Percentiles rank a stretch among this genome's conserved stretches.
phyloP scores from a whole-genome alignment of 192 early-diverging fungal species.

The Kappamyces sp. region DNA sequence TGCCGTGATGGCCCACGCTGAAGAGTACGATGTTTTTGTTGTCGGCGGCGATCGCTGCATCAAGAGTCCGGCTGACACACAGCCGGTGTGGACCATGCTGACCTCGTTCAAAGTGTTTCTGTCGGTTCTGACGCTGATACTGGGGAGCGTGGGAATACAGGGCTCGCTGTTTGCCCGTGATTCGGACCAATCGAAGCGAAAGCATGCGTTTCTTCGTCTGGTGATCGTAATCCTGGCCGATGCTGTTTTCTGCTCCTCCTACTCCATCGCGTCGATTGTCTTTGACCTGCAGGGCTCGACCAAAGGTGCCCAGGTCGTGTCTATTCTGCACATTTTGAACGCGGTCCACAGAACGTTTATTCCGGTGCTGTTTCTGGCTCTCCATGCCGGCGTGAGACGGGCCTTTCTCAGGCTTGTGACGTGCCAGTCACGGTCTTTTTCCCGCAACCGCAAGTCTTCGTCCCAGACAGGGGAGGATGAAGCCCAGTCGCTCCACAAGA shows the following conservation, averaged over 20 bases:
- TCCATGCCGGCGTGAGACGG: background rate
- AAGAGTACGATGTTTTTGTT: no score
- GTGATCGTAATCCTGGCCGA: background rate
- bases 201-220: background rate
- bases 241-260: background rate
- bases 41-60: no score
- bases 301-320: background rate
- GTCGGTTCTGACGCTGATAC: no score
- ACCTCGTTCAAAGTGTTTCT: no score
- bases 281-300: background rate
- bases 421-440: background rate
- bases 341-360: background rate
- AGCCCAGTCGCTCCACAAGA: background rate
- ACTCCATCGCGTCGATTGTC: background rate
- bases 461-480: background rate
- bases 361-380: constrained; percentile 6
- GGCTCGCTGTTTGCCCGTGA: no score
- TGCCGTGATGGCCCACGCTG: no score
- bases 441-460: background rate
- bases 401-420: background rate
- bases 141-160: no score
- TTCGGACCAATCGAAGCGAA: background rate
- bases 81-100: no score
- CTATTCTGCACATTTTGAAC: background rate
- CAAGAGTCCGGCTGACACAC: no score